phyloP scores from a whole-genome alignment of 2,329 filamentous ascomycete genomes.

The Pseudopithomyces chartarum region DNA sequence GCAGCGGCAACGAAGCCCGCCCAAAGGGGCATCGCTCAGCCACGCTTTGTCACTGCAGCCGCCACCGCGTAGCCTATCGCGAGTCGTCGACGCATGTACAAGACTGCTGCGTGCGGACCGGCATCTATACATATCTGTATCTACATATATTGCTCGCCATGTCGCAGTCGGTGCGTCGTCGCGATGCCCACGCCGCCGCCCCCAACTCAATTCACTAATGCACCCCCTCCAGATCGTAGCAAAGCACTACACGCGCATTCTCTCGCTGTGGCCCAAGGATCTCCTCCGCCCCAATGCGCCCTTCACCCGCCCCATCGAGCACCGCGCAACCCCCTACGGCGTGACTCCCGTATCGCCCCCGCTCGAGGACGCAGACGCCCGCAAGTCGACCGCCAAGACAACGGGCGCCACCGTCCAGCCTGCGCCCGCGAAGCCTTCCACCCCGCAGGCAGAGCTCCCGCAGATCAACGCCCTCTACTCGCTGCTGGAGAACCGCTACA shows the following conservation, averaged over 20 bases:
- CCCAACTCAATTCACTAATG: not conserved
- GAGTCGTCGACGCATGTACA: constrained; percentile 2
- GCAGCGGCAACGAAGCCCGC: not conserved
- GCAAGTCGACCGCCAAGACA: not conserved
- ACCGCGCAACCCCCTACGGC: constrained; percentile 43
- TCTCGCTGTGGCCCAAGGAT: constrained; percentile 57
- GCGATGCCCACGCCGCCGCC: too few species aligned
- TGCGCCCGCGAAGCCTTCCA: constrained; percentile 14
- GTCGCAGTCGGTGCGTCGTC: not conserved
- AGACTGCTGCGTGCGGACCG: too few species aligned
- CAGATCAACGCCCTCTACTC: constrained; percentile 64
- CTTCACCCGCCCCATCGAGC: constrained; percentile 51
- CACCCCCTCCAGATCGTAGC: constrained; percentile 36
- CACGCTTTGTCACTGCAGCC: constrained; percentile 7
- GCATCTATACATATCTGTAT: not conserved
- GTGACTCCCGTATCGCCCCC: constrained; percentile 27
- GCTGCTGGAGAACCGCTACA: constrained; percentile 64
- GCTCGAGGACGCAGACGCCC: constrained; percentile 12
- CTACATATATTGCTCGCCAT: not conserved
- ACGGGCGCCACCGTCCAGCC: constrained; percentile 9
- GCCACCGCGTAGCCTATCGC: not conserved
- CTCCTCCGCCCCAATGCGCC: constrained; percentile 53
- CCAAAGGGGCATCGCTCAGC: not conserved
- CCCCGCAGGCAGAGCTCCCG: constrained; percentile 43
- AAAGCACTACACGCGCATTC: constrained; percentile 57